Evolutionary conservation across 2,329 filamentous ascomycete species (phyloP).

Genomic region (Gremmenia infestans): DNA sequence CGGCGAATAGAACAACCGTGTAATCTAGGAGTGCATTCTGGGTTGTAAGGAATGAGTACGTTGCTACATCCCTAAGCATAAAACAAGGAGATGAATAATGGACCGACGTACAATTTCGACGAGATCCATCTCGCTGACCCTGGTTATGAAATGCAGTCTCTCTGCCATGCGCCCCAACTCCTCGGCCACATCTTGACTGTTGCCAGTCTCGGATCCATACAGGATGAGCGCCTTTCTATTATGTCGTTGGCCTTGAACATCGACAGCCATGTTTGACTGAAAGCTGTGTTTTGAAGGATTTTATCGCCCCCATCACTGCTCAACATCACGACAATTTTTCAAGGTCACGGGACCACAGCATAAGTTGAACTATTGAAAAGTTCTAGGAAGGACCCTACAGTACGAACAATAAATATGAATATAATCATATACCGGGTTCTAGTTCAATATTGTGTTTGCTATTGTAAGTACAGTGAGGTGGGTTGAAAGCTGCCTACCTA

Average conservation of each 20-base stretch:
- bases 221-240: constrained; percentile 61
- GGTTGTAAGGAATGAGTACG: constrained; percentile 7
- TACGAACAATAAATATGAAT: background rate
- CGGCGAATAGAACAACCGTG: constrained; percentile 67
- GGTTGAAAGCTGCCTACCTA: too few relatives aligned
- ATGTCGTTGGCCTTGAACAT: constrained; percentile 22
- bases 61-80: constrained; percentile 18
- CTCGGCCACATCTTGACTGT: constrained; percentile 84
- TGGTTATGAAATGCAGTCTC: constrained; percentile 71
- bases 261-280: constrained; percentile 14
- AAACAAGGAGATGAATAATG: constrained; percentile 6
- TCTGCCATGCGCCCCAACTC: constrained; percentile 72
- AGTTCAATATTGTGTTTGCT: background rate
- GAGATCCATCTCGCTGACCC: constrained; percentile 71
- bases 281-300: background rate
- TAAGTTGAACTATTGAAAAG: background rate
- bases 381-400: background rate
- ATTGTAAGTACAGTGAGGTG: too few relatives aligned
- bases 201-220: constrained; percentile 94
- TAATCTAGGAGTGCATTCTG: constrained; percentile 48
- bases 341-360: background rate
- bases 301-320: background rate
- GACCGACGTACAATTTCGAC: constrained; percentile 62
- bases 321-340: background rate
- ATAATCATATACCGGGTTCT: background rate